Conservation (phyloP, 2,329 filamentous ascomycete species). For the Pseudogymnoascus sp. region DNA sequence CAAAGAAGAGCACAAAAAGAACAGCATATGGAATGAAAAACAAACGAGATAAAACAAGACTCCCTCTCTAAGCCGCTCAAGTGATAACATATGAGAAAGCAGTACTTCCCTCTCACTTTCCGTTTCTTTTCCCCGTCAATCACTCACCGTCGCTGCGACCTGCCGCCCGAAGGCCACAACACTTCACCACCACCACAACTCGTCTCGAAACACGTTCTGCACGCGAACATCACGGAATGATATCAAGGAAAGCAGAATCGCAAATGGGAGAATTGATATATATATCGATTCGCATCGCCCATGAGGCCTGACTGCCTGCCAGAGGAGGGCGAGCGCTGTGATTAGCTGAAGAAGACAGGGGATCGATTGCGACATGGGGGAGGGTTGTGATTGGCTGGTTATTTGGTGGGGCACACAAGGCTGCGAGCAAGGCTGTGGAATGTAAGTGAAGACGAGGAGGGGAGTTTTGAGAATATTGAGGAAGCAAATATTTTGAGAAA, state of each 20-base stretch:
- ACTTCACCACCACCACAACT: neutral
- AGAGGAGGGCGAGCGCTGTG: neutral
- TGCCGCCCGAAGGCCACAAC: neutral
- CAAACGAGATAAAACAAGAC: neutral
- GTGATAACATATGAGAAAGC: neutral
- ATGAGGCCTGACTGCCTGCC: neutral
- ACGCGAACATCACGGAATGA: neutral
- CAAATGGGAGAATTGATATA: slow-evolving; percentile 2
- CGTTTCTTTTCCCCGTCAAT: neutral
- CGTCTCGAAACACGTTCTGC: neutral
- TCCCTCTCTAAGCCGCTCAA: neutral
- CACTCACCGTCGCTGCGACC: neutral
- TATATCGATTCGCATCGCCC: neutral
- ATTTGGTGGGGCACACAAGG: too few relatives aligned
- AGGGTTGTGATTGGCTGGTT: neutral
- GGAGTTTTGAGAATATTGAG: slow-evolving; percentile 1
- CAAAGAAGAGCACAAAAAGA: neutral
- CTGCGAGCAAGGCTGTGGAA: too few relatives aligned
- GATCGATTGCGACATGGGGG: slow-evolving; percentile 1
- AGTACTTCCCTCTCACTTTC: neutral
- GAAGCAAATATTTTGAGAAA: slow-evolving; percentile 6
- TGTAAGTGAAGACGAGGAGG: too few relatives aligned
- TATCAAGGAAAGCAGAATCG: neutral
- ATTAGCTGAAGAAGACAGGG: neutral
- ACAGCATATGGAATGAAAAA: neutral